A percentile compares a stretch with the other conserved stretches of the same genome.
Conservation (phyloP, 1,284 basidiomycete species). For the Cryptococcus sp. region DNA sequence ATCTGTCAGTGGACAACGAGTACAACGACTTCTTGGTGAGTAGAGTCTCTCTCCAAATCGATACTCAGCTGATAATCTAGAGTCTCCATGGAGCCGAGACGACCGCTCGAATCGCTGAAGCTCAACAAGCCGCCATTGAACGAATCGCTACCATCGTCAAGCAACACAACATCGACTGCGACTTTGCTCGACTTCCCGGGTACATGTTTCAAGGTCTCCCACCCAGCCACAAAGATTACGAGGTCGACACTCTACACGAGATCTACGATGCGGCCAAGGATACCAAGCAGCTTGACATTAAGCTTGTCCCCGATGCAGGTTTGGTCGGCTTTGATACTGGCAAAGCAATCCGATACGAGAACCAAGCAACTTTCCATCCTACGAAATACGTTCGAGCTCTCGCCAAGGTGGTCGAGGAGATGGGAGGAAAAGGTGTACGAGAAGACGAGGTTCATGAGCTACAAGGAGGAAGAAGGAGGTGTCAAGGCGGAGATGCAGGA, state of each 20-base stretch:
- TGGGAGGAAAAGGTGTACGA: conserved; percentile 21
- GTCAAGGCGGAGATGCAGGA: conserved; percentile 10
- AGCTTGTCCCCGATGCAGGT: conserved; percentile 14
- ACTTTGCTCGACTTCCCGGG: conserved; percentile 14
- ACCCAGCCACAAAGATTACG: conserved; percentile 6
- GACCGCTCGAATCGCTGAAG: conserved; percentile 17
- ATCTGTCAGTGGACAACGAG: conserved; percentile 19
- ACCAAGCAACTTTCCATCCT: conserved; percentile 21
- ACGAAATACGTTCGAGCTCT: conserved; percentile 19
- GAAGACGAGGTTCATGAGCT: conserved; percentile 12
- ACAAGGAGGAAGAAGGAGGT: conserved; percentile 8
- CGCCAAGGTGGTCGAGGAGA: conserved; percentile 9
- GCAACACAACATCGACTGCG: conserved; percentile 19
- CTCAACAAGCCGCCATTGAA: conserved; percentile 20
- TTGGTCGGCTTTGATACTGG: conserved; percentile 15
- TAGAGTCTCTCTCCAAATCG: not conserved
- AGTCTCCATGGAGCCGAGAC: conserved; percentile 13
- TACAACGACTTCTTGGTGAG: conserved; percentile 21
- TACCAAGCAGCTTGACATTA: conserved; percentile 11
- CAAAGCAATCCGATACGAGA: conserved; percentile 12
- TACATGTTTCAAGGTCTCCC: conserved; percentile 24
- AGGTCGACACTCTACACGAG: conserved; percentile 12
- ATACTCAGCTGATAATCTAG: conserved; percentile 2
- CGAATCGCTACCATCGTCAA: conserved; percentile 18
- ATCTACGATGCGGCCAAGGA: conserved; percentile 15